These are phyloP conservation scores for Pseudogymnoascus sp. DNA, from an alignment of 2,329 filamentous ascomycete genomes.

Conservation along the genomic window DNA sequence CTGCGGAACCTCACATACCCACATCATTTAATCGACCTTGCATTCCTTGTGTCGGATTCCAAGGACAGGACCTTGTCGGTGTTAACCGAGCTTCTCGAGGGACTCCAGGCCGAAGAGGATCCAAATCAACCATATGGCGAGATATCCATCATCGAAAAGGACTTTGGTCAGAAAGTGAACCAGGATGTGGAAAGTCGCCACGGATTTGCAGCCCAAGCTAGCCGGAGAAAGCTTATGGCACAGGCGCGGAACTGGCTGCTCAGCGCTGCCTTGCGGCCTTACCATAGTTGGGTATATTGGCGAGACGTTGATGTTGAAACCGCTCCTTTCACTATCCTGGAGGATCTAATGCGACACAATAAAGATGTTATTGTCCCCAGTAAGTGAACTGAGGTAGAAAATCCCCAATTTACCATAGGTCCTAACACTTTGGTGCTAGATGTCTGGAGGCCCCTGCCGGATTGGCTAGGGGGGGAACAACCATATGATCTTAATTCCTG, in stretches of 20 bases:
- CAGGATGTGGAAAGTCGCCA: conserved; percentile 97
- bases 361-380: conserved; percentile 98
- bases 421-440: conserved; percentile 46
- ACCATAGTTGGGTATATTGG: conserved; percentile 99
- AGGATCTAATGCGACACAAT: conserved; percentile 97
- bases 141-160: conserved; percentile 96
- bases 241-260: conserved; percentile 96
- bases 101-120: conserved; percentile 73
- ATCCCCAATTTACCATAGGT: conserved; percentile 14
- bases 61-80: conserved; percentile 82
- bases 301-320: conserved; percentile 97
- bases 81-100: conserved; percentile 67
- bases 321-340: conserved; percentile 90
- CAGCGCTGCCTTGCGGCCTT: conserved; percentile 84
- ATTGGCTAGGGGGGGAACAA: conserved; percentile 97
- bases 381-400: conserved; percentile 45
- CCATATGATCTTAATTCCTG: conserved; percentile 98
- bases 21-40: conserved; percentile 90
- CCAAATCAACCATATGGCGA: conserved; percentile 83
- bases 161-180: conserved; percentile 96
- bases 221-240: conserved; percentile 92
- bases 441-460: conserved; percentile 96
- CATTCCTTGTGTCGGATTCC: conserved; percentile 94
- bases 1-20: conserved; percentile 95
- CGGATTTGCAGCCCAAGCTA: conserved; percentile 93